Percentiles rank a stretch among this genome's conserved stretches.
Conservation (phyloP, 306 rosid genomes). For the Sicyos edulis region DNA sequence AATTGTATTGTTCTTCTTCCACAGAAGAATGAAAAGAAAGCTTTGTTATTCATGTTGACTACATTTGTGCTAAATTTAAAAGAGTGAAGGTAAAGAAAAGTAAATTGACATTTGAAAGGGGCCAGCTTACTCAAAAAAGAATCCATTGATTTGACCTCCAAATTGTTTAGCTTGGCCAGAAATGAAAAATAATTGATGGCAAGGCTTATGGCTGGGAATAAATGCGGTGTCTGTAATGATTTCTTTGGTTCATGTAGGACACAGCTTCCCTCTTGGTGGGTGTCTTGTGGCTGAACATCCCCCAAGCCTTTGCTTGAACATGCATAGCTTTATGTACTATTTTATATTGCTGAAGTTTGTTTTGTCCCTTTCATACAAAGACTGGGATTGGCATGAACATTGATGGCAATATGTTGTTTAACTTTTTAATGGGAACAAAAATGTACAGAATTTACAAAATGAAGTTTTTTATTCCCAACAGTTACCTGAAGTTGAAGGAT, state of each 20-base stretch:
- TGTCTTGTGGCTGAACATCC: slow-evolving; percentile 11
- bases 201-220: slow-evolving; percentile 22
- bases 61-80: background rate
- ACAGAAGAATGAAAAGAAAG: background rate
- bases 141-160: slow-evolving; percentile 19
- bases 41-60: slow-evolving; percentile 5
- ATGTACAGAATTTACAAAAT: too few relatives aligned
- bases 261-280: slow-evolving; percentile 14
- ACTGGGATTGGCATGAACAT: background rate
- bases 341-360: background rate
- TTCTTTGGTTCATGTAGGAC: slow-evolving; percentile 21
- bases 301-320: background rate
- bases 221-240: slow-evolving; percentile 21
- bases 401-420: too few relatives aligned
- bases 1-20: too few relatives aligned
- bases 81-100: slow-evolving; percentile 1
- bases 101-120: slow-evolving; percentile 6
- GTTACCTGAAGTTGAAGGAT: too few relatives aligned
- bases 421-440: too few relatives aligned
- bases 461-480: too few relatives aligned
- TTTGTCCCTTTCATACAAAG: background rate
- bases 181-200: slow-evolving; percentile 9
- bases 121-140: slow-evolving; percentile 15
- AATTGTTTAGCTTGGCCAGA: slow-evolving; percentile 9
- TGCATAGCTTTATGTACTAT: background rate